A percentile compares a stretch with the other conserved stretches of the same genome.
These are phyloP conservation scores for Linnemannia schmuckeri DNA, from an alignment of 192 early-diverging fungal genomes.

Conservation along the genomic window DNA sequence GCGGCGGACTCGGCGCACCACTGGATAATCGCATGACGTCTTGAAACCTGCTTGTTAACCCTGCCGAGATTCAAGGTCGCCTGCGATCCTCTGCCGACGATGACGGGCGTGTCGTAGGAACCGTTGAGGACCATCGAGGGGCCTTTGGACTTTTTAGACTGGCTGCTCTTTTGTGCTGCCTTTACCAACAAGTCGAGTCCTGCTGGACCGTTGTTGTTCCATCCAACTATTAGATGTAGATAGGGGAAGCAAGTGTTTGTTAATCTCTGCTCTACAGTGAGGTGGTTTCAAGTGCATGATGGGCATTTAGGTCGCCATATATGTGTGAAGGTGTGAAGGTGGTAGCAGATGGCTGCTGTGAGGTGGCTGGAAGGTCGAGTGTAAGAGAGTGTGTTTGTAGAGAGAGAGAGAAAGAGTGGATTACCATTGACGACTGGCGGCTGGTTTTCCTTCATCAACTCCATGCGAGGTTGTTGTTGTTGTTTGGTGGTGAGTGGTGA, in stretches of 20 bases:
- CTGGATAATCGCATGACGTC: constrained; percentile 61
- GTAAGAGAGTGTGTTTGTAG: background rate
- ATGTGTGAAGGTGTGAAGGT: background rate
- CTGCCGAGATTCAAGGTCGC: constrained; percentile 64
- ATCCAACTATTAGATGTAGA: constrained; percentile 12
- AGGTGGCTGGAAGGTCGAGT: background rate
- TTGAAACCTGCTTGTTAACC: constrained; percentile 65
- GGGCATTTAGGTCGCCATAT: background rate
- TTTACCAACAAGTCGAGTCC: constrained; percentile 47
- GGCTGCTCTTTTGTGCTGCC: constrained; percentile 29
- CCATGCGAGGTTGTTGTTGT: constrained; percentile 16
- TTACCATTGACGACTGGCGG: constrained; percentile 19
- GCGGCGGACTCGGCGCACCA: constrained; percentile 19
- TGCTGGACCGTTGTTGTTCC: constrained; percentile 19
- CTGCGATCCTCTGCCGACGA: constrained; percentile 62
- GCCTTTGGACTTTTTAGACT: constrained; percentile 15
- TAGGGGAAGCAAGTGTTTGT: background rate
- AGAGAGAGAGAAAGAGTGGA: background rate
- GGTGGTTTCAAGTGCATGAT: background rate
- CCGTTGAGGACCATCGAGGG: constrained; percentile 41
- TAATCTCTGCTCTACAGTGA: background rate
- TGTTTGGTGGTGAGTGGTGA: background rate
- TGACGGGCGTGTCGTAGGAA: constrained; percentile 45
- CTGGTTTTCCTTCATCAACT: constrained; percentile 50
- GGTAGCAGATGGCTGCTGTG: background rate